Base-by-base conservation (phyloP, 768 basidiomycete species). In the Austroboletus festivus region DNA sequence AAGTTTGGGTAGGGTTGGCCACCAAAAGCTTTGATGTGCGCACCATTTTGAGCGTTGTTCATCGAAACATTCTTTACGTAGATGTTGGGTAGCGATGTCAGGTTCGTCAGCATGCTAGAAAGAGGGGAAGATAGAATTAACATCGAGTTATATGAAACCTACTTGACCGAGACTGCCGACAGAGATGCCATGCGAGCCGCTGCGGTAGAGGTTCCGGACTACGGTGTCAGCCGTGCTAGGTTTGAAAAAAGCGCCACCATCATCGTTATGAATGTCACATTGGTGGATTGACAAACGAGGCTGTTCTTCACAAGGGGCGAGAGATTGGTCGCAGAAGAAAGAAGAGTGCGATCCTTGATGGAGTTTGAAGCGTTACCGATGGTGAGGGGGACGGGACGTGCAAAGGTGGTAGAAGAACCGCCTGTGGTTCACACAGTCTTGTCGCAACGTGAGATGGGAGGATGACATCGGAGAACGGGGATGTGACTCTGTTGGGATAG, bases 21-120 rank as follows among this genome's bases (percentile, higher is more conserved):
- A 4, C 73, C 74, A 50, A 76, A 79, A 5, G 73, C 73, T 59
- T 79, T 79, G 66, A 78, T 77, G n/a, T 75, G 70, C 0, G 75
- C 76, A 2, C 75, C 77, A 48, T 78, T 76, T 53, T 75, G 62
- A 3, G 74, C 72, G 38, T 77, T 73, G 21, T 67, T 53, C 72
- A 77, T 75, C 20, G 67, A 64, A 30, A 78, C 61, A 47, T 77
- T 72, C 22, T 62, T 59, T 30, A 70, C 73, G 21, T 58, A 65
- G 42, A 78, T 63, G 57, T 78, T 73, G n/a, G 21, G 68, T 69
- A 23, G 76, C 73, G 41, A 77, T 73, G 38, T 77, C 74, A 20
- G 61, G 67, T 50, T 65, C 63, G 6, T 68, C 65, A 2, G 71
- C 65, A 44, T 68, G 73, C 69, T 72, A 18, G 33, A 40, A 31